These are phyloP conservation scores for Hemisphaericaspora xylanilytica DNA, from an alignment of 1,139 yeast genomes.

Conservation along the genomic window DNA sequence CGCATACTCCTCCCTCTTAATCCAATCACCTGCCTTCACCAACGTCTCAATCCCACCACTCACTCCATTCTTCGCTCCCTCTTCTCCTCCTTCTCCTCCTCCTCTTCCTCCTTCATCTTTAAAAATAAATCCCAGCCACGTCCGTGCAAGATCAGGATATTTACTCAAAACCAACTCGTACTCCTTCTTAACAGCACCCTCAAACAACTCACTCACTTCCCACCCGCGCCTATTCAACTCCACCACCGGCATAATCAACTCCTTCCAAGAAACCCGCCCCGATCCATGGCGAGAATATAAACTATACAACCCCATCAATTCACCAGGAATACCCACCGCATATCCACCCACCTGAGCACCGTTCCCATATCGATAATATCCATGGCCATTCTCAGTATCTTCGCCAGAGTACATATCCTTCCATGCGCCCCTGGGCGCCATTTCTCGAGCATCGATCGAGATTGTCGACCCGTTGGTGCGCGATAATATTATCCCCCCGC, in stretches of 20 bases:
- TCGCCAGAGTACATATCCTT: conserved; percentile 62
- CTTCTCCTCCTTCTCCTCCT: too few relatives aligned
- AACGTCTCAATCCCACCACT: conserved; percentile 5
- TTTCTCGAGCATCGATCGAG: conserved; percentile 84
- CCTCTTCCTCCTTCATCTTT: conserved; percentile 9
- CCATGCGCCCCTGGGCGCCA: conserved; percentile 67
- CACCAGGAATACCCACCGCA: conserved; percentile 89
- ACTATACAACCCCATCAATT: conserved; percentile 71
- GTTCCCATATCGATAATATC: conserved; percentile 4
- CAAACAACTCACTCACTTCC: conserved; percentile 50
- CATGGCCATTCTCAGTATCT: too few relatives aligned
- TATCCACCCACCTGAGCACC: conserved; percentile 75
- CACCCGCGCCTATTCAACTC: conserved; percentile 69
- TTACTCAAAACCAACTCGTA: conserved; percentile 26
- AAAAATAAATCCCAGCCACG: conserved; percentile 56
- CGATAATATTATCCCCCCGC: conserved; percentile 78
- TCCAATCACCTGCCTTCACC: conserved; percentile 54
- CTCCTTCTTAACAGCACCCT: conserved; percentile 24
- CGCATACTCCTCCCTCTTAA: conserved; percentile 62
- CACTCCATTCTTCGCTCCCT: too few relatives aligned
- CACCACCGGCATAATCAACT: conserved; percentile 73
- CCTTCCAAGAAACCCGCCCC: conserved; percentile 69
- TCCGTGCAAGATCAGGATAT: conserved; percentile 28
- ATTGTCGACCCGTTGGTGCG: conserved; percentile 41
- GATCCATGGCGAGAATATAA: conserved; percentile 63